Conservation (phyloP, 352 stramenopile species). For the Phytophthora capsici region DNA sequence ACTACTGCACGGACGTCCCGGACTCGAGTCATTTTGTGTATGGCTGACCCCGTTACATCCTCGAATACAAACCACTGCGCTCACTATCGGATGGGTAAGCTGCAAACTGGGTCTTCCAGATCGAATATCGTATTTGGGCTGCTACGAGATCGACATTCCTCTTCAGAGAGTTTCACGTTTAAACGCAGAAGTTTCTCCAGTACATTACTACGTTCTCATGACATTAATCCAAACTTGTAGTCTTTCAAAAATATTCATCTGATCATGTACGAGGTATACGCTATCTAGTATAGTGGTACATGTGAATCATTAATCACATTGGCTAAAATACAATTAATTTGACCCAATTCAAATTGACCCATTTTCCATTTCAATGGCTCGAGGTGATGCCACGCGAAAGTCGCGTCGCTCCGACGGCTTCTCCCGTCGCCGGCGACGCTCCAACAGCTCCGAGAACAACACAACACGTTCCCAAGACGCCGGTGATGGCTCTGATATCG, state of each 20-base stretch:
- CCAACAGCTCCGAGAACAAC: conserved; percentile 17
- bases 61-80: conserved; percentile 17
- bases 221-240: background rate
- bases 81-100: background rate
- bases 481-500: conserved; percentile 24
- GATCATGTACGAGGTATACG: no score
- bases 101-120: conserved; percentile 7
- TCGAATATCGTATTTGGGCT: background rate
- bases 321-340: no score
- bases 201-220: background rate
- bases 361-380: conserved; percentile 29
- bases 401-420: conserved; percentile 42
- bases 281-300: no score
- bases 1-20: conserved; percentile 8
- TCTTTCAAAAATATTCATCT: conserved; percentile 1
- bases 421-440: conserved; percentile 39
- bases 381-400: conserved; percentile 1
- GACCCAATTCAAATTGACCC: no score
- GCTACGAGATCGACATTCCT: background rate
- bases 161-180: background rate
- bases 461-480: conserved; percentile 5
- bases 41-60: conserved; percentile 15
- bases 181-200: background rate
- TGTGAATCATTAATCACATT: no score
- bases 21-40: conserved; percentile 17